These are phyloP conservation scores for Aspergillus saccharolyticus DNA, from an alignment of 495 filamentous ascomycete genomes.

Conservation along the genomic window DNA sequence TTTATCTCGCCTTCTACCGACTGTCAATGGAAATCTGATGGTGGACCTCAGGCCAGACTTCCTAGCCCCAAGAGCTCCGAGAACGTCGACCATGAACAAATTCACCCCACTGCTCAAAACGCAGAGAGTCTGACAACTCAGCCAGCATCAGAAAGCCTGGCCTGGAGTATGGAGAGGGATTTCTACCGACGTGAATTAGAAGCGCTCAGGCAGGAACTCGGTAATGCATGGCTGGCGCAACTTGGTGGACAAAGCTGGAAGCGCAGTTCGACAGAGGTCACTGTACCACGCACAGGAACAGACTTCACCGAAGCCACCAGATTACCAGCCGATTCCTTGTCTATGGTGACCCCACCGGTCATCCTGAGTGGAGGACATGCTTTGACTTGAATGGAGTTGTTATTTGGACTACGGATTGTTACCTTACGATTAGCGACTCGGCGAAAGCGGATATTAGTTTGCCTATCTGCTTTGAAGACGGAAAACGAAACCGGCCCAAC, in stretches of 20 bases:
- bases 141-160: constrained; percentile 22
- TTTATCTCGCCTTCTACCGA: constrained; percentile 29
- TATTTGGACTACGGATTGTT: neutral
- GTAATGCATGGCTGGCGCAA: constrained; percentile 77
- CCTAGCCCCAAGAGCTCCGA: constrained; percentile 24
- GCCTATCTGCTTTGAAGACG: neutral
- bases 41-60: constrained; percentile 29
- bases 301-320: constrained; percentile 33
- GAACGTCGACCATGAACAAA: constrained; percentile 17
- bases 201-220: constrained; percentile 75
- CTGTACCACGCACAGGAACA: constrained; percentile 28
- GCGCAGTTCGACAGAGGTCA: constrained; percentile 28
- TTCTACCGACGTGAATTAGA: constrained; percentile 81
- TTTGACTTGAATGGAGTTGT: constrained; percentile 37
- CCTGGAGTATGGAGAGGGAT: constrained; percentile 69
- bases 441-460: neutral
- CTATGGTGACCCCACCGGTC: constrained; percentile 41
- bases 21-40: constrained; percentile 34
- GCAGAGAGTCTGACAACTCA: constrained; percentile 14
- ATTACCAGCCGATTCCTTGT: constrained; percentile 34
- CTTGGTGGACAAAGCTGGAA: constrained; percentile 74
- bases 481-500: neutral
- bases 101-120: constrained; percentile 14
- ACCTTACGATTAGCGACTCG: neutral
- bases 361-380: constrained; percentile 50